Base-by-base conservation (phyloP, 2,329 filamentous ascomycete species). In the Diaporthe capsici region DNA sequence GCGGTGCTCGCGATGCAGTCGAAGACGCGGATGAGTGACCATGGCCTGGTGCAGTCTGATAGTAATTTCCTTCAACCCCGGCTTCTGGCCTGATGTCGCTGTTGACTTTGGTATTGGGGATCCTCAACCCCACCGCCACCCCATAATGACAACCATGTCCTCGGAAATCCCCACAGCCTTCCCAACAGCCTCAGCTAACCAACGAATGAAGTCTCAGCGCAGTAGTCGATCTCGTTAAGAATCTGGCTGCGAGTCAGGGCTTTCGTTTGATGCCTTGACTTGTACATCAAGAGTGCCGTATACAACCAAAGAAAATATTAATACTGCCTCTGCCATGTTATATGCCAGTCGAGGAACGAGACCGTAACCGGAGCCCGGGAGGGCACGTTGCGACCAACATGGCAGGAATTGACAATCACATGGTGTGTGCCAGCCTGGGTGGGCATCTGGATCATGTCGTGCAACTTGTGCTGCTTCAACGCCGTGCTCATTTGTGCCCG, bases 61-160 rank as follows among this genome's bases (percentile, higher is more conserved):
- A 61, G 37, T 28, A 60, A 57, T 68, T 37, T 53, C 31, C 70
- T 17, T 28, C 55, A 39, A 71, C 2, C 44, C 20, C 15, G 61
- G 17, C n/a, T 28, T 55, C 25, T 2, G 25, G 73, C 34, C 31
- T 22, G 6, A 75, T n/a, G 22, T 13, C 31, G 57, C 78, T 49
- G 55, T 79, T 80, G 37, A 78, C 76, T 15, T 53, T 67, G 1
- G 71, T 47, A 67, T 13, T 17, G 25, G 1, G 2, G 31, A 68
- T 80, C 77, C 70, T 79, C 75, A 76, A 78, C 8, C 78, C 76
- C 9, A 80, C 37, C 2, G 78, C 63, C 31, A 79, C 60, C 9
- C 76, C 77, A 71, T 76, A 78, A 10, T 60, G 5, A 80, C 58
- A 22, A 63, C 25, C 63, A 79, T 60, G 6, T 74, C 61, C 7